These are phyloP conservation scores for Hemileccinum impolitum DNA, from an alignment of 768 basidiomycete genomes.

Conservation along the genomic window DNA sequence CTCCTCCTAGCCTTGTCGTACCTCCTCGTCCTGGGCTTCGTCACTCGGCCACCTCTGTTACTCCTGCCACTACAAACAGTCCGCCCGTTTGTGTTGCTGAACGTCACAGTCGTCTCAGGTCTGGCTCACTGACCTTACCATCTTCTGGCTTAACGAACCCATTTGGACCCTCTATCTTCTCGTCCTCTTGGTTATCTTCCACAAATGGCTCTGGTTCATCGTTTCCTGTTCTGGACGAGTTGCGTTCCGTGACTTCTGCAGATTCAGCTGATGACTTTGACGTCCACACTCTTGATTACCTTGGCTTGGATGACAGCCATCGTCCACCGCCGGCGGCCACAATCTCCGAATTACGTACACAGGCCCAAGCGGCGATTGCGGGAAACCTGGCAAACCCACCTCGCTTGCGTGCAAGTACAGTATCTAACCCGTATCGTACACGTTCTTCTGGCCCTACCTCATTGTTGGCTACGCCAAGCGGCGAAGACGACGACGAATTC, in stretches of 20 bases:
- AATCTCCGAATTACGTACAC: slow-evolving; percentile 82
- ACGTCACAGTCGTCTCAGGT: slow-evolving; percentile 81
- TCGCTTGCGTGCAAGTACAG: slow-evolving; percentile 83
- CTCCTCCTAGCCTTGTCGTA: slow-evolving; percentile 39
- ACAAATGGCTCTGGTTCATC: slow-evolving; percentile 53
- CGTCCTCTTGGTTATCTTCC: slow-evolving; percentile 81
- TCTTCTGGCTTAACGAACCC: slow-evolving; percentile 74
- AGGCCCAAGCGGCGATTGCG: slow-evolving; percentile 87
- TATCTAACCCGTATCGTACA: slow-evolving; percentile 86
- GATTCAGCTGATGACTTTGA: slow-evolving; percentile 86
- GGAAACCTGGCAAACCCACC: slow-evolving; percentile 78
- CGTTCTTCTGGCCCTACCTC: slow-evolving; percentile 59
- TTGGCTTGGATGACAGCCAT: slow-evolving; percentile 83
- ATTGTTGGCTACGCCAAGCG: slow-evolving; percentile 56
- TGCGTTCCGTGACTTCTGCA: slow-evolving; percentile 75
- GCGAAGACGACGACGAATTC: slow-evolving; percentile 73
- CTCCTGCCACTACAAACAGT: slow-evolving; percentile 47
- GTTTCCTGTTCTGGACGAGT: slow-evolving; percentile 70
- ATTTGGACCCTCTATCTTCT: slow-evolving; percentile 86
- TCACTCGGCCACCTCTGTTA: slow-evolving; percentile 69
- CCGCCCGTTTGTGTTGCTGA: slow-evolving; percentile 39
- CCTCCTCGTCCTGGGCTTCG: slow-evolving; percentile 65
- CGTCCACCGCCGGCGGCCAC: slow-evolving; percentile 81
- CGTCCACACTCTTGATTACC: slow-evolving; percentile 93
- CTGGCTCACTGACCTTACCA: slow-evolving; percentile 88